Evolutionary conservation across 2,329 filamentous ascomycete species (phyloP).

Genomic region (Aspergillus ochraceus): DNA sequence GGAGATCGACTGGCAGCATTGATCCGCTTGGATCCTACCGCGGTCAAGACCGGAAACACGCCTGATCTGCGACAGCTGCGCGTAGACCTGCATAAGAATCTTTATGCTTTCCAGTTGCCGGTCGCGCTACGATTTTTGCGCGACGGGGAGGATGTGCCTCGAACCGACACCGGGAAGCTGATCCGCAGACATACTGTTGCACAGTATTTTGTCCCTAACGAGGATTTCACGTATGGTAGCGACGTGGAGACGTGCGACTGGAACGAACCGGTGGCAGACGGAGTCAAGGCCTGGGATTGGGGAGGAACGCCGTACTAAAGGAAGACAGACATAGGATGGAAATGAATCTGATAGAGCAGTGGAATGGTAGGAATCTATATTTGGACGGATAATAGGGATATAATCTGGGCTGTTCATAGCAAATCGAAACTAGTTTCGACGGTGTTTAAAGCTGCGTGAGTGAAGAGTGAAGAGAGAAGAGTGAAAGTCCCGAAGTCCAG

Average conservation of each 20-base stretch:
- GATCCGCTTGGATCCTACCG: constrained; percentile 2
- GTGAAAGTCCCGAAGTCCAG: no score
- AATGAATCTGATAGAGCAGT: no score
- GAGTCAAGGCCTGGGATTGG: background rate
- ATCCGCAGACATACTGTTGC: background rate
- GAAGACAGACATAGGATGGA: no score
- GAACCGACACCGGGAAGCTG: background rate
- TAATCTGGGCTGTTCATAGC: no score
- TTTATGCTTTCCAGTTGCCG: background rate
- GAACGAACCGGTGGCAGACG: background rate
- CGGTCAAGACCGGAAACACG: background rate
- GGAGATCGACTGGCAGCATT: background rate
- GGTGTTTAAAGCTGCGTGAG: no score
- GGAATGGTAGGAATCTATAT: no score
- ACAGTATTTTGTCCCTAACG: background rate
- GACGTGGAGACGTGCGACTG: background rate
- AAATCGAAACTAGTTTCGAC: no score
- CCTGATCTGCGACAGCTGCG: background rate
- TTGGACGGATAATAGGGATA: no score
- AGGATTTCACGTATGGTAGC: background rate
- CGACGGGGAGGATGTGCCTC: background rate
- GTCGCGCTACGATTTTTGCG: background rate
- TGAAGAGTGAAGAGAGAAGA: no score
- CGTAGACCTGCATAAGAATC: background rate
- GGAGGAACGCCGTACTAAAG: background rate